These are phyloP conservation scores for Gossypium ekmanianum DNA, from an alignment of 345 rosid genomes.

Conservation along the genomic window DNA sequence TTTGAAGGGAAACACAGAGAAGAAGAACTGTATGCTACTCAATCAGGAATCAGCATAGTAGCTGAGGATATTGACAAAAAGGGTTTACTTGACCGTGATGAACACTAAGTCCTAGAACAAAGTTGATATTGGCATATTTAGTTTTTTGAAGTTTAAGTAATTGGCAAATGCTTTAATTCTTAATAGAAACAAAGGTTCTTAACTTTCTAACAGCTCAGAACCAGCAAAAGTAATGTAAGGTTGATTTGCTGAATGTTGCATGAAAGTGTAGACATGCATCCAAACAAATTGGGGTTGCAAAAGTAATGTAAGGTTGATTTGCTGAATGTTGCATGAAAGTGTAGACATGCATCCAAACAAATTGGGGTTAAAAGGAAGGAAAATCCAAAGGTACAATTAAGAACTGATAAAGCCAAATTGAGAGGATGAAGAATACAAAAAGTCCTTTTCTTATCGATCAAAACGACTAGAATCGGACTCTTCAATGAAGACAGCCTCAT, in stretches of 20 bases:
- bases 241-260: conserved; percentile 3
- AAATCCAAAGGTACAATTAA: neutral
- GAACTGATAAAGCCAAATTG: neutral
- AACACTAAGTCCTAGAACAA: neutral
- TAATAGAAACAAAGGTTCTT: neutral
- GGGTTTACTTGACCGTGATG: neutral
- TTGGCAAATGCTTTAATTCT: neutral
- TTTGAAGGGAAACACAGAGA: neutral
- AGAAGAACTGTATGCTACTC: no score
- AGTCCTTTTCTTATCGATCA: conserved; percentile 8
- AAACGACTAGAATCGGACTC: conserved; percentile 7
- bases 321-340: neutral
- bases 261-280: neutral
- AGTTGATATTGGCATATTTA: neutral
- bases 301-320: neutral
- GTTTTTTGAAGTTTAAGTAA: neutral
- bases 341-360: neutral
- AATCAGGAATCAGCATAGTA: no score
- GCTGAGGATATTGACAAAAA: no score
- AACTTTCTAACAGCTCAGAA: no score
- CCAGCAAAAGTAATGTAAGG: neutral
- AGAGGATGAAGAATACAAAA: conserved; percentile 12
- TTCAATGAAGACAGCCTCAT: conserved; percentile 1
- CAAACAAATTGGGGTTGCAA: neutral
- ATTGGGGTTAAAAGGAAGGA: neutral